Percentiles rank a stretch among this genome's conserved stretches.
phyloP scores from a whole-genome alignment of 176 grass and related monocot species.

The Phyllostachys edulis region DNA sequence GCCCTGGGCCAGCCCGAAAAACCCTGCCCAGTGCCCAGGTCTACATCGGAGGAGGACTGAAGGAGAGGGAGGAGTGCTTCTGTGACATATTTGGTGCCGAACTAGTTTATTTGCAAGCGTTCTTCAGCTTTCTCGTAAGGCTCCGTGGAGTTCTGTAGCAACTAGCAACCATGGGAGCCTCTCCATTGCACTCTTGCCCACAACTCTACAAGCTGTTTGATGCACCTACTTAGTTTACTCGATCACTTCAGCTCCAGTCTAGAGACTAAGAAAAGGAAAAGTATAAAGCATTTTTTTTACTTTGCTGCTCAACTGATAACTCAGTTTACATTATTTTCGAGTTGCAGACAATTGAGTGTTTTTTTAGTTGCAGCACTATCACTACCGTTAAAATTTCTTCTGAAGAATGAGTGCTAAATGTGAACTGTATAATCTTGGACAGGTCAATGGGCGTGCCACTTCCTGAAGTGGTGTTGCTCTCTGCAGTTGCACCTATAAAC shows the following conservation, averaged over 20 bases:
- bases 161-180: constrained; percentile 30
- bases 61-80: constrained; percentile 59
- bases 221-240: not conserved
- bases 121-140: constrained; percentile 54
- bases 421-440: not conserved
- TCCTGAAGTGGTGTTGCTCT: constrained; percentile 18
- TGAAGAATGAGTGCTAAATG: not conserved
- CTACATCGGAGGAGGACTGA: no score
- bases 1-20: no score
- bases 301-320: not conserved
- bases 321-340: not conserved
- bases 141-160: constrained; percentile 4
- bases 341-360: not conserved
- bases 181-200: not conserved
- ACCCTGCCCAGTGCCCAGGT: no score
- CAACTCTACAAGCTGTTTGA: not conserved
- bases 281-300: not conserved
- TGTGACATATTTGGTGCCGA: constrained; percentile 47
- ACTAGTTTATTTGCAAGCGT: constrained; percentile 68
- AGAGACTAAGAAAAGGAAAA: not conserved
- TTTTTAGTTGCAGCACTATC: not conserved
- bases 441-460: constrained; percentile 9
- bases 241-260: not conserved
- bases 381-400: not conserved
- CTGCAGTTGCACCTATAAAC: constrained; percentile 33